Evolutionary conservation across 805 yeast species (phyloP).

Genomic region (Barnettozyma botsteinii): DNA sequence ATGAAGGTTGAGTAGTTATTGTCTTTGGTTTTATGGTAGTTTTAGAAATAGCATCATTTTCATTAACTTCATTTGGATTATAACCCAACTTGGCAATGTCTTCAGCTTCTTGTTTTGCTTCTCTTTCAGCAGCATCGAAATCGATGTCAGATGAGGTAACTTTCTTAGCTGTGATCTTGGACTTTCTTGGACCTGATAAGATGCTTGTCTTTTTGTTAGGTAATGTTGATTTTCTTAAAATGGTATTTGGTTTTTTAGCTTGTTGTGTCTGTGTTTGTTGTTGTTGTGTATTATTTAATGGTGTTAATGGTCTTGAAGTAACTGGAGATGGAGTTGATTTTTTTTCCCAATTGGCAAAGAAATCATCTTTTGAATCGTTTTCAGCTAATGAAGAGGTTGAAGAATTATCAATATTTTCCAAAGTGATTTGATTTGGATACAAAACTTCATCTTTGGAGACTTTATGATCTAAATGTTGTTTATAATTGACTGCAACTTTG

Average conservation of each 20-base stretch:
- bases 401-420: slow-evolving; percentile 43
- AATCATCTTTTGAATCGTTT: slow-evolving; percentile 63
- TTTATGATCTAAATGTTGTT: slow-evolving; percentile 68
- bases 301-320: slow-evolving; percentile 28
- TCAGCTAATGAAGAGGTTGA: slow-evolving; percentile 29
- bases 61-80: slow-evolving; percentile 29
- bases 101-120: slow-evolving; percentile 79
- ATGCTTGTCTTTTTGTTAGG: slow-evolving; percentile 35
- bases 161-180: slow-evolving; percentile 56
- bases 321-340: slow-evolving; percentile 45
- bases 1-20: slow-evolving; percentile 21
- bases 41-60: slow-evolving; percentile 10
- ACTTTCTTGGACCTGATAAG: slow-evolving; percentile 50
- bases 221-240: slow-evolving; percentile 26
- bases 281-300: slow-evolving; percentile 11
- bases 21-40: slow-evolving; percentile 17
- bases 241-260: slow-evolving; percentile 25
- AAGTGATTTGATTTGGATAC: slow-evolving; percentile 69
- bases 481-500: slow-evolving; percentile 72
- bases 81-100: slow-evolving; percentile 44
- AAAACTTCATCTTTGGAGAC: slow-evolving; percentile 59
- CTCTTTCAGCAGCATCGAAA: slow-evolving; percentile 63
- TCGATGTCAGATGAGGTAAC: slow-evolving; percentile 48
- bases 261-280: slow-evolving; percentile 3
- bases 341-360: slow-evolving; percentile 84